These are phyloP conservation scores for Fibroporia radiculosa DNA, from an alignment of 768 basidiomycete species.

Conservation along the genomic window DNA sequence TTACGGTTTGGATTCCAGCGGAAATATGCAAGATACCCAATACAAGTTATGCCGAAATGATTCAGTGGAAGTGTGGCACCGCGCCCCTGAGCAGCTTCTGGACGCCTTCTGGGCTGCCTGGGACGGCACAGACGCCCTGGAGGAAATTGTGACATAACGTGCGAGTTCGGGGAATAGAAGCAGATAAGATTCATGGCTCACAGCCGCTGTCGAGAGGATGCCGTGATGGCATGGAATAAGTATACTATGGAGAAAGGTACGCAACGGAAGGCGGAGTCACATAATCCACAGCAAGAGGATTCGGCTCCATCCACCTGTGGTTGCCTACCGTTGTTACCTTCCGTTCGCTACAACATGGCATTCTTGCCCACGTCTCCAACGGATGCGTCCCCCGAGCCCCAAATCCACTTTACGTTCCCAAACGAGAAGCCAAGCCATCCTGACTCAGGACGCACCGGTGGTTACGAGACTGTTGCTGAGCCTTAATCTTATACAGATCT, in stretches of 20 bases:
- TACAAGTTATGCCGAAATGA: constrained; percentile 15
- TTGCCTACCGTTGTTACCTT: too few relatives aligned
- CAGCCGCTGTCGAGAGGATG: constrained; percentile 15
- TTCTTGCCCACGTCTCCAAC: too few relatives aligned
- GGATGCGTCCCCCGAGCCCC: too few relatives aligned
- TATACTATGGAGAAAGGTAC: constrained; percentile 3
- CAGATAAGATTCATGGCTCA: constrained; percentile 17
- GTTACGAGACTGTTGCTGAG: too few relatives aligned
- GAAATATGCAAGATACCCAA: constrained; percentile 5
- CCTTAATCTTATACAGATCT: too few relatives aligned
- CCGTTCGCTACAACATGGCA: too few relatives aligned
- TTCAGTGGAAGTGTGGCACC: constrained; percentile 4
- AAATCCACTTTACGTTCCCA: too few relatives aligned
- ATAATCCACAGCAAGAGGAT: too few relatives aligned
- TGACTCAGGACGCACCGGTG: too few relatives aligned
- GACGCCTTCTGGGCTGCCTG: constrained; percentile 13
- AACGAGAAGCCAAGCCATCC: too few relatives aligned
- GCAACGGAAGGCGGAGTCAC: too few relatives aligned
- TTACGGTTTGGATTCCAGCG: constrained; percentile 11
- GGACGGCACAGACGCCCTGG: constrained; percentile 9
- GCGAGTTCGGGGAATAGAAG: constrained; percentile 13
- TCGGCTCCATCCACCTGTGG: too few relatives aligned
- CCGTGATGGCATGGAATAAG: constrained; percentile 17
- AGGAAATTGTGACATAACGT: constrained; percentile 15
- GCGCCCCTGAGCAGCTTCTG: constrained; percentile 13